These are phyloP conservation scores for Pueraria montana DNA, from an alignment of 306 rosid species.

Conservation along the genomic window DNA sequence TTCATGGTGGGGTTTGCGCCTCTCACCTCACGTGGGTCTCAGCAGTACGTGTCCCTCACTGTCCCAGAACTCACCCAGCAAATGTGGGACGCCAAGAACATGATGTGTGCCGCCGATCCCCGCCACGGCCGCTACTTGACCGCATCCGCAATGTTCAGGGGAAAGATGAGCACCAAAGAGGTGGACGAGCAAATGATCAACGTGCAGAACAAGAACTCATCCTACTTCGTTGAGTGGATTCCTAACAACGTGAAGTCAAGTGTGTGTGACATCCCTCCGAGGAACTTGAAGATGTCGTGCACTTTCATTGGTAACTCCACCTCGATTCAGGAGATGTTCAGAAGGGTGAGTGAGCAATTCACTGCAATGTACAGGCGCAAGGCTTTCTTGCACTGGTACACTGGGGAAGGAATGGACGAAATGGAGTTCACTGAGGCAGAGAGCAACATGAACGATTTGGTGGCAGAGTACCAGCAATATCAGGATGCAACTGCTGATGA, in stretches of 20 bases:
- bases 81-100: slow-evolving; percentile 95
- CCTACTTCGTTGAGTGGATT: slow-evolving; percentile 93
- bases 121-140: slow-evolving; percentile 91
- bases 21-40: slow-evolving; percentile 91
- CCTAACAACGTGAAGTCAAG: slow-evolving; percentile 92
- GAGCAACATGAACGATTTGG: slow-evolving; percentile 93
- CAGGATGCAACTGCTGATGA: slow-evolving; percentile 91
- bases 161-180: slow-evolving; percentile 94
- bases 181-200: slow-evolving; percentile 95
- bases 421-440: slow-evolving; percentile 96
- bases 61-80: slow-evolving; percentile 95
- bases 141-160: slow-evolving; percentile 90
- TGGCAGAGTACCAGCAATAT: slow-evolving; percentile 90
- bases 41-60: slow-evolving; percentile 86
- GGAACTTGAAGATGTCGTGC: slow-evolving; percentile 76
- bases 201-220: slow-evolving; percentile 89
- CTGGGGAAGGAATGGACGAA: slow-evolving; percentile 94
- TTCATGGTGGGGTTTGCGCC: slow-evolving; percentile 96
- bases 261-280: slow-evolving; percentile 86
- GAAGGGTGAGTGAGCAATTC: slow-evolving; percentile 93
- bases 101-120: slow-evolving; percentile 97
- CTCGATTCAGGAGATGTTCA: slow-evolving; percentile 91
- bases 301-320: slow-evolving; percentile 90
- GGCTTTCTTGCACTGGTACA: slow-evolving; percentile 94
- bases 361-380: slow-evolving; percentile 89